These are phyloP conservation scores for Starmerella sp. DNA, from an alignment of 805 yeast species.

Conservation along the genomic window DNA sequence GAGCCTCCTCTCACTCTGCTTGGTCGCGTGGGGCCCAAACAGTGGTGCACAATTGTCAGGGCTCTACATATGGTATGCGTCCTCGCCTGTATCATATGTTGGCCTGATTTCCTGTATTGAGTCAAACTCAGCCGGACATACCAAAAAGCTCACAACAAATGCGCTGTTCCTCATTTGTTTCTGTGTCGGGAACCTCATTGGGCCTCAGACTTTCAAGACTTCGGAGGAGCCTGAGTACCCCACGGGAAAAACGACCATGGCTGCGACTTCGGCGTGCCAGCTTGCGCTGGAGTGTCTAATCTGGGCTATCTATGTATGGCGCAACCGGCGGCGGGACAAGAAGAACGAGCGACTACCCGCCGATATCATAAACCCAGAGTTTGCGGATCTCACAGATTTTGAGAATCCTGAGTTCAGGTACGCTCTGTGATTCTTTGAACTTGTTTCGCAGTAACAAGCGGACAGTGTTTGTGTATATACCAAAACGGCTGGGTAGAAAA, in stretches of 20 bases:
- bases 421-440: constrained; percentile 12
- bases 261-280: constrained; percentile 34
- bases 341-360: constrained; percentile 8
- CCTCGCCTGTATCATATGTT: constrained; percentile 9
- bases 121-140: constrained; percentile 45
- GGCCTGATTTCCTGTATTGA: constrained; percentile 27
- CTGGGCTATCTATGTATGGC: not conserved
- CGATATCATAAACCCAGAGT: constrained; percentile 21
- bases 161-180: constrained; percentile 39
- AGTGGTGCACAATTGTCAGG: constrained; percentile 16
- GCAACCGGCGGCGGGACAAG: constrained; percentile 14
- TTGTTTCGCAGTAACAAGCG: not conserved
- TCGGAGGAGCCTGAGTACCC: constrained; percentile 48
- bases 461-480: no score
- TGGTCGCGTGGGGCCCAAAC: constrained; percentile 23
- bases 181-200: constrained; percentile 45
- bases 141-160: constrained; percentile 42
- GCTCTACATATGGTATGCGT: constrained; percentile 10
- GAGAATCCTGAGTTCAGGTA: constrained; percentile 48
- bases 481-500: no score
- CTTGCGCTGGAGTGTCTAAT: constrained; percentile 1
- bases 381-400: constrained; percentile 43
- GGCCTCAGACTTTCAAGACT: constrained; percentile 51
- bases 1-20: constrained; percentile 10
- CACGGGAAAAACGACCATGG: constrained; percentile 50